Conservation (phyloP, 352 stramenopile genomes). For the Phytophthora tubulina region DNA sequence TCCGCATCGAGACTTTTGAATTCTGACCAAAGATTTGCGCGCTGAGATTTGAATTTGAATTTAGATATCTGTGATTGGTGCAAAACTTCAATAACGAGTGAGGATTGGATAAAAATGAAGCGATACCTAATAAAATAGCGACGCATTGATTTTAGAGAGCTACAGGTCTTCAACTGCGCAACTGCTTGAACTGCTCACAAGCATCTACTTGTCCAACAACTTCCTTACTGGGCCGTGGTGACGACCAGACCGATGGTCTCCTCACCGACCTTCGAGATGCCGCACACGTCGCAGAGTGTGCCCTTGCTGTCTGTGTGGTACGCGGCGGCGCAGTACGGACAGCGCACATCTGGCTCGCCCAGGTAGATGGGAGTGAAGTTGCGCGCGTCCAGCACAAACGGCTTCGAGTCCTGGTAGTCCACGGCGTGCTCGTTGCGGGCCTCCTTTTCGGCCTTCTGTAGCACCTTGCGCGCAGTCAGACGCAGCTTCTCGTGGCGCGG, state of each 20-base stretch:
- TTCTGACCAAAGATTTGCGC: conserved; percentile 35
- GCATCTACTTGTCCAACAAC: conserved; percentile 13
- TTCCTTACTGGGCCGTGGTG: conserved; percentile 59
- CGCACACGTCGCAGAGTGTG: conserved; percentile 94
- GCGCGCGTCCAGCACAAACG: conserved; percentile 96
- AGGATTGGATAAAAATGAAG: conserved; percentile 16
- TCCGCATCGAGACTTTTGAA: conserved; percentile 30
- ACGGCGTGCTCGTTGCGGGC: conserved; percentile 98
- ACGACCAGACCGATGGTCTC: conserved; percentile 97
- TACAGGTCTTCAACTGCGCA: background rate
- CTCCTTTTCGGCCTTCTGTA: conserved; percentile 99
- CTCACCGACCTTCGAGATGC: conserved; percentile 93
- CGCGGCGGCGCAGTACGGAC: conserved; percentile 95
- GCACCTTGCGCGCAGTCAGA: conserved; percentile 96
- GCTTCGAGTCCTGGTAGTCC: conserved; percentile 98
- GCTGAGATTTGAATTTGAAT: conserved; percentile 37
- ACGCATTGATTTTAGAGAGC: conserved; percentile 27
- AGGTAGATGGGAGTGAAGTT: conserved; percentile 97
- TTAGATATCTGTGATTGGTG: conserved; percentile 12
- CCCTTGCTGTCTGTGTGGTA: conserved; percentile 92
- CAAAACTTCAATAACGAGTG: conserved; percentile 1
- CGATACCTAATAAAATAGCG: conserved; percentile 30
- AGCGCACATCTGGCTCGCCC: conserved; percentile 91
- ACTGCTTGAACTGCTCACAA: background rate
- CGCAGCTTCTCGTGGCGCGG: conserved; percentile 95